A percentile compares a stretch with the other conserved stretches of the same genome.
Evolutionary conservation across 306 rosid species (phyloP).

Genomic region (Glycyrrhiza uralensis): DNA sequence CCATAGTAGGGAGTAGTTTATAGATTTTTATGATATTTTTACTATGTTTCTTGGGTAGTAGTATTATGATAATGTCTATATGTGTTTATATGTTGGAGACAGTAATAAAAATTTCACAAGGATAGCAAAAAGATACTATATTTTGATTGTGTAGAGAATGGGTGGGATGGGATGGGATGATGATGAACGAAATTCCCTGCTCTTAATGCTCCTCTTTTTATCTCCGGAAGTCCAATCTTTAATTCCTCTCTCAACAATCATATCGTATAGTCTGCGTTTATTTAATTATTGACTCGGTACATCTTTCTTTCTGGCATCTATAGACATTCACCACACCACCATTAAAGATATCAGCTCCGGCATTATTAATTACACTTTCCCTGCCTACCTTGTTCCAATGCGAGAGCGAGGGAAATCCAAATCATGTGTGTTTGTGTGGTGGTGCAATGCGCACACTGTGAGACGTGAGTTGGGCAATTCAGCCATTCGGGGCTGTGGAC

Average conservation of each 20-base stretch:
- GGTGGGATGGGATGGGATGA: no score
- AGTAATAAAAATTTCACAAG: slow-evolving; percentile 33
- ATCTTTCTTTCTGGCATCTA: no score
- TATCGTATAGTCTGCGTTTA: background rate
- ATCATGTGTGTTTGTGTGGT: slow-evolving; percentile 36
- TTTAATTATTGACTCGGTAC: background rate
- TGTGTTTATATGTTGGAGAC: slow-evolving; percentile 59
- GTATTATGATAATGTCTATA: slow-evolving; percentile 33
- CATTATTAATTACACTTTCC: background rate
- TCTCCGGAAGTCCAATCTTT: background rate
- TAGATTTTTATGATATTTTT: slow-evolving; percentile 22
- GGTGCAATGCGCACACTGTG: slow-evolving; percentile 18
- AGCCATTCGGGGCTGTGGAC: slow-evolving; percentile 10
- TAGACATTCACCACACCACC: background rate
- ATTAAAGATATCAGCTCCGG: background rate
- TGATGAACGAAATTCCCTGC: background rate
- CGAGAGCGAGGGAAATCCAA: slow-evolving; percentile 25
- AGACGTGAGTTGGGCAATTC: background rate
- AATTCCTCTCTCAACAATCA: background rate
- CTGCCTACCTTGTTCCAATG: background rate
- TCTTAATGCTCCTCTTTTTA: background rate
- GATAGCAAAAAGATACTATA: no score
- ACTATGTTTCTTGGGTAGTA: slow-evolving; percentile 20
- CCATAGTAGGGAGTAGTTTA: slow-evolving; percentile 39
- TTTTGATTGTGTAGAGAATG: no score